Base-by-base conservation (phyloP, 495 filamentous ascomycete genomes). In the Corynascus novoguineensis region DNA sequence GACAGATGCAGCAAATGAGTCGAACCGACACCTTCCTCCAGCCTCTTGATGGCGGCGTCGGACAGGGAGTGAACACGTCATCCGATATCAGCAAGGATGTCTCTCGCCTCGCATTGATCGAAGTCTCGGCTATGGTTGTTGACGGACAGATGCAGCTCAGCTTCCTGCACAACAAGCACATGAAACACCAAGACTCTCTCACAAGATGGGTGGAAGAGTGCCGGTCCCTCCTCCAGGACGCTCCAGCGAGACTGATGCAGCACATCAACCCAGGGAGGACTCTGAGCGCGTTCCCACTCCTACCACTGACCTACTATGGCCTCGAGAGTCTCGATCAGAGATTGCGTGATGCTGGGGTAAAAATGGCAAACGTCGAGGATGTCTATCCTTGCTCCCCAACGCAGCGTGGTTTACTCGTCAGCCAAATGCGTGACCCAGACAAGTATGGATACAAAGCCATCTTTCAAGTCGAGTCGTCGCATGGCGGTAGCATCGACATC, bases 81-180 rank as follows among this genome's bases (percentile, higher is more conserved):
- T 80, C 40, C 72, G 62, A 64, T 27, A 51, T 63, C 28, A 60
- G 65, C 25, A 47, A 73, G 6, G 76, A 80, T 15, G 80, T 84
- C 41, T 76, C 74, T 7, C 67, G 83, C 0, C 79, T 85, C 52
- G 81, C 83, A 41, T 77, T 83, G 22, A 77, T 53, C 17, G 62
- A 67, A 24, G 58, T 67, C 21, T 62, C 59, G 0, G 62, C 62
- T 12, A 66, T 78, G 24, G 75, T 83, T 3, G 64, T 71, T 5
- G 66, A 72, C 38, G 78, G 75, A 14, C 68, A 71, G 35, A 67
- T 82, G 19, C 73, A 74, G 6, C 73, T 83, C 40, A 78, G 75
- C 0, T 83, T 86, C 63, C 73, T 75, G 1, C 81, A 76, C 68
- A 84, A 82, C 67, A 76, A 73, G 28, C 69, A 75, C 59, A 84